phyloP scores from a whole-genome alignment of 129 eudicot species.

The Flaveria sonorensis region DNA sequence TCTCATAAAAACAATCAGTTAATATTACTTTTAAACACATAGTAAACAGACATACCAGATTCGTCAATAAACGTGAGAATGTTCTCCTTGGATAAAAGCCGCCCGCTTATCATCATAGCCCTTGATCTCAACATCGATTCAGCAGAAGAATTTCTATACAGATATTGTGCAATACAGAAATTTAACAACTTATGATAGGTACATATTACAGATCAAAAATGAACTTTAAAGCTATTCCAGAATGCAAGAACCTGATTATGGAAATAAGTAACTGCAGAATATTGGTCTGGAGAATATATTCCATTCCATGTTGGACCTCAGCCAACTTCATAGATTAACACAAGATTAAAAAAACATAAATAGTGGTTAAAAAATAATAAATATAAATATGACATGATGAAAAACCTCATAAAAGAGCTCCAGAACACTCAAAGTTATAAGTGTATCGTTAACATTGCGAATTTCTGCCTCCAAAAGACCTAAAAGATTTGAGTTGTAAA shows the following conservation, averaged over 20 bases:
- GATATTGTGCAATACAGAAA: neutral
- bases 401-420: slow-evolving; percentile 85
- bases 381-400: neutral
- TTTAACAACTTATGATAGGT: neutral
- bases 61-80: slow-evolving; percentile 56
- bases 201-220: neutral
- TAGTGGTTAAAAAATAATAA: neutral
- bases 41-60: slow-evolving; percentile 43
- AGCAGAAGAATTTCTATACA: slow-evolving; percentile 57
- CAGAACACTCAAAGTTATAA: slow-evolving; percentile 69
- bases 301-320: slow-evolving; percentile 72
- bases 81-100: slow-evolving; percentile 78
- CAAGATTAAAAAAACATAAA: neutral
- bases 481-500: slow-evolving; percentile 73
- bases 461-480: slow-evolving; percentile 71
- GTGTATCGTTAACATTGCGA: slow-evolving; percentile 58
- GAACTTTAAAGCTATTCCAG: slow-evolving; percentile 1
- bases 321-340: slow-evolving; percentile 57
- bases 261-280: slow-evolving; percentile 67
- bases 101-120: slow-evolving; percentile 91
- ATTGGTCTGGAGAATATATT: slow-evolving; percentile 69
- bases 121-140: slow-evolving; percentile 89
- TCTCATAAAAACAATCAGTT: neutral
- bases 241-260: slow-evolving; percentile 60
- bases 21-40: neutral